A percentile compares a stretch with the other conserved stretches of the same genome.
Evolutionary conservation across 805 yeast species (phyloP).

Genomic region (Saccharomyces kudriavzevii): DNA sequence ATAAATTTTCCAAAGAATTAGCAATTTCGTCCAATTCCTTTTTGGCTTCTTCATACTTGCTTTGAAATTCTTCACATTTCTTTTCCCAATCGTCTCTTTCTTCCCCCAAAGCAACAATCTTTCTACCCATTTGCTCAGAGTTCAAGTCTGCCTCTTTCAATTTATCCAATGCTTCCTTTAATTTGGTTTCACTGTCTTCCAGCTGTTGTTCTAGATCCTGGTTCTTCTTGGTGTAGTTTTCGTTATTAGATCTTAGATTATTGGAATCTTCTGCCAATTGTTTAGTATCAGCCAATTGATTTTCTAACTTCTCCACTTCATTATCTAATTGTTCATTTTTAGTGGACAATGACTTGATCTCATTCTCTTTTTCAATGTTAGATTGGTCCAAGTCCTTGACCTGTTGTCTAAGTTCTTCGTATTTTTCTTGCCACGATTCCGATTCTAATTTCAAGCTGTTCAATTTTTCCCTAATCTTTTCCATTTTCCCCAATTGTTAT

Average conservation of each 20-base stretch:
- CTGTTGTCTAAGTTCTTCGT: conserved; percentile 74
- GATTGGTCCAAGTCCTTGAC: conserved; percentile 91
- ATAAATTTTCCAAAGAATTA: conserved; percentile 74
- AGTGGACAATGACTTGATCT: conserved; percentile 84
- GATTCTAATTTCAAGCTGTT: conserved; percentile 87
- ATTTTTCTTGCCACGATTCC: conserved; percentile 94
- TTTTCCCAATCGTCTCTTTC: conserved; percentile 88
- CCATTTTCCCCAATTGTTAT: conserved; percentile 33
- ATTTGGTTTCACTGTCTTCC: conserved; percentile 77
- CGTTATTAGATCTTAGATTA: conserved; percentile 81
- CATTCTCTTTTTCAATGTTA: conserved; percentile 85
- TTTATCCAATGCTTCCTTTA: conserved; percentile 88
- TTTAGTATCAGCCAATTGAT: conserved; percentile 37
- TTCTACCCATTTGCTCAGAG: conserved; percentile 93
- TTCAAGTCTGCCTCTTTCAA: conserved; percentile 92
- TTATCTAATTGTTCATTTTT: conserved; percentile 85
- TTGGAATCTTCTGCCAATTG: conserved; percentile 87
- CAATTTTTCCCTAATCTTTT: conserved; percentile 64
- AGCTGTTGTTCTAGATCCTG: conserved; percentile 77
- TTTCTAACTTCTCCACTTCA: conserved; percentile 53
- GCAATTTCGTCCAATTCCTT: conserved; percentile 94
- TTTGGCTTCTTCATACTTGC: conserved; percentile 75
- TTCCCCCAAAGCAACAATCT: conserved; percentile 81
- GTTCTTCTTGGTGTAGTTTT: conserved; percentile 85
- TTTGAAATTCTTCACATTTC: conserved; percentile 80